phyloP scores from a whole-genome alignment of 169 alveolate species.

The Eimeria praecox region DNA sequence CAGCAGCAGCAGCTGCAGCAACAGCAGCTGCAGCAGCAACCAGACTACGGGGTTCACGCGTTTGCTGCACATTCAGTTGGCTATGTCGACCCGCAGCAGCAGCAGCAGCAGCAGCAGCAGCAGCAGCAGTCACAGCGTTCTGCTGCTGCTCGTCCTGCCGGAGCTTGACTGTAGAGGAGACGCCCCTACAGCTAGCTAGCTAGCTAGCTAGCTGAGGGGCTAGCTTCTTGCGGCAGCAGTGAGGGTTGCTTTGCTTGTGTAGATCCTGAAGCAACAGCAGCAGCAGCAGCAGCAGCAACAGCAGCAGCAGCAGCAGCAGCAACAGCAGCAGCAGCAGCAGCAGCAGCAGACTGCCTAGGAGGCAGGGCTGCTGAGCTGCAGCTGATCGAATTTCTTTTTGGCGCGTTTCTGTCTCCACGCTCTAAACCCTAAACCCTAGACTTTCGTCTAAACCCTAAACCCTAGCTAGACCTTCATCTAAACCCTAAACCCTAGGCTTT shows the following conservation, averaged over 20 bases:
- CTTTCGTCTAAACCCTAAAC: background rate
- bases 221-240: background rate
- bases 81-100: constrained; percentile 11
- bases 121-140: constrained; percentile 53
- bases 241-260: background rate
- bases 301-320: constrained; percentile 49
- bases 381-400: background rate
- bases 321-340: constrained; percentile 51
- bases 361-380: constrained; percentile 44
- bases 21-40: constrained; percentile 50
- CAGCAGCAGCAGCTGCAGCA: constrained; percentile 39
- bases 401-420: constrained; percentile 53
- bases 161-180: constrained; percentile 14
- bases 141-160: constrained; percentile 44
- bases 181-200: constrained; percentile 10
- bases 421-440: constrained; percentile 23
- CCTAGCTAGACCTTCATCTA: background rate
- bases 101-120: constrained; percentile 66
- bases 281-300: constrained; percentile 41
- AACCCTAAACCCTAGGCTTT: background rate
- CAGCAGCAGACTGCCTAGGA: constrained; percentile 43
- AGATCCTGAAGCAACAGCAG: background rate
- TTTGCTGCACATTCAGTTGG: constrained; percentile 28
- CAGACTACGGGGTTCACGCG: constrained; percentile 18
- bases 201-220: constrained; percentile 24